phyloP scores from a whole-genome alignment of 805 yeast species.

The Saccharomyces eubayanus region DNA sequence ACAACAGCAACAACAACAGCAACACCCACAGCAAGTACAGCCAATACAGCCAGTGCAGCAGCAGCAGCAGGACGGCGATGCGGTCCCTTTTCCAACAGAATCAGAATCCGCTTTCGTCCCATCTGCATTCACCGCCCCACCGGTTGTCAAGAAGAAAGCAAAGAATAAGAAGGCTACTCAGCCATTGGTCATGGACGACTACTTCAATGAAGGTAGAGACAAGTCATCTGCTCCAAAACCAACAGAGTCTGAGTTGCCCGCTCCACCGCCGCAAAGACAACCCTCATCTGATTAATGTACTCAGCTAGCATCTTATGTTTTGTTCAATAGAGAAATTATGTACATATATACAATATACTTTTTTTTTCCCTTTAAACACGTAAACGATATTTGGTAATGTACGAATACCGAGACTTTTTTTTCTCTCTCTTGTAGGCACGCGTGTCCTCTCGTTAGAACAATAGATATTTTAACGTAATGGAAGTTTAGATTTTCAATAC shows the following conservation, averaged over 20 bases:
- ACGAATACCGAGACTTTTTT: neutral
- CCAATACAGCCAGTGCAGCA: neutral
- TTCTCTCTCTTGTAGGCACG: neutral
- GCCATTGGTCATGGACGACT: constrained; percentile 19
- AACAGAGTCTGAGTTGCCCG: neutral
- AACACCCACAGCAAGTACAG: neutral
- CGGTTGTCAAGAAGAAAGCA: constrained; percentile 12
- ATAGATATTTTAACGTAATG: neutral
- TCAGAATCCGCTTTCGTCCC: constrained; percentile 1
- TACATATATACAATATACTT: neutral
- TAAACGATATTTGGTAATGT: neutral
- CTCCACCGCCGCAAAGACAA: constrained; percentile 8
- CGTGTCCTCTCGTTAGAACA: neutral
- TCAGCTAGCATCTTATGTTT: neutral
- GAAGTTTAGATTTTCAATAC: neutral
- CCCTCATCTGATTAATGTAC: neutral
- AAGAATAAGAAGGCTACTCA: constrained; percentile 7
- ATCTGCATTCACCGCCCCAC: constrained; percentile 5
- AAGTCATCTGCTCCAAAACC: constrained; percentile 6
- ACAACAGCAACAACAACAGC: constrained; percentile 1
- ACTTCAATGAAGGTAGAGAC: constrained; percentile 30
- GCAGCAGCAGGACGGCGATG: neutral
- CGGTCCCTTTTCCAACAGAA: neutral
- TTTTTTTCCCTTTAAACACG: neutral
- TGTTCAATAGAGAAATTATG: neutral